phyloP scores from a whole-genome alignment of 768 basidiomycete genomes.

The Macrolepiota dolichaula region DNA sequence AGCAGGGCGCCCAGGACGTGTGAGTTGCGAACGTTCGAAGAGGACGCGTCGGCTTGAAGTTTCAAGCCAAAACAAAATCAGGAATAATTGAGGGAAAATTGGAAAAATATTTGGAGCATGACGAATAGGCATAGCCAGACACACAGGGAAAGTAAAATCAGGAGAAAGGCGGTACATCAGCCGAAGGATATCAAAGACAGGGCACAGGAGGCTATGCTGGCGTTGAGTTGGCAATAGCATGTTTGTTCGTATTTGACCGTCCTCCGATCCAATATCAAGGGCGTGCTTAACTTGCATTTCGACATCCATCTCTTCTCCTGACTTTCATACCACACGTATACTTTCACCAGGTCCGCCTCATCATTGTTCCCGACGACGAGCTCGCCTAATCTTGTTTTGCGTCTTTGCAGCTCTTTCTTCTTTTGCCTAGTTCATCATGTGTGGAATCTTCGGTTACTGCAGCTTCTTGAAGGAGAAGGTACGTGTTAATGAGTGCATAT shows the following conservation, averaged over 20 bases:
- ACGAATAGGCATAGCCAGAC: neutral
- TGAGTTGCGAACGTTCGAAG: neutral
- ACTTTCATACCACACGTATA: slow-evolving; percentile 20
- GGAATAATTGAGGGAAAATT: neutral
- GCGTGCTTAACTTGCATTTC: neutral
- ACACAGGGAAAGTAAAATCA: neutral
- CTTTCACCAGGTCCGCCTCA: slow-evolving; percentile 16
- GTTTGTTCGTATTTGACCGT: slow-evolving; percentile 22
- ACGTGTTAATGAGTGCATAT: slow-evolving; percentile 23
- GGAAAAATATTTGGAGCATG: neutral
- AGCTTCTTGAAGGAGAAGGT: slow-evolving; percentile 95
- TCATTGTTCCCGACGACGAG: neutral
- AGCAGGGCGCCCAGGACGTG: neutral
- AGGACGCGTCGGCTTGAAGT: neutral
- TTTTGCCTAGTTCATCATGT: slow-evolving; percentile 47
- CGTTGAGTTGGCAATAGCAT: neutral
- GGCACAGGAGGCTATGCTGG: slow-evolving; percentile 2
- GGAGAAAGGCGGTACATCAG: neutral
- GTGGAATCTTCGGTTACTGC: slow-evolving; percentile 97
- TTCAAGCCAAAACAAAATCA: too few relatives aligned
- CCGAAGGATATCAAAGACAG: neutral
- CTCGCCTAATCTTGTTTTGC: slow-evolving; percentile 6
- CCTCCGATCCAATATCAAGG: slow-evolving; percentile 20
- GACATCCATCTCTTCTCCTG: slow-evolving; percentile 7
- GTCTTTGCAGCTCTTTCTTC: slow-evolving; percentile 3